Base-by-base conservation (phyloP, 83 land plant genomes). In the Picea mariana region DNA sequence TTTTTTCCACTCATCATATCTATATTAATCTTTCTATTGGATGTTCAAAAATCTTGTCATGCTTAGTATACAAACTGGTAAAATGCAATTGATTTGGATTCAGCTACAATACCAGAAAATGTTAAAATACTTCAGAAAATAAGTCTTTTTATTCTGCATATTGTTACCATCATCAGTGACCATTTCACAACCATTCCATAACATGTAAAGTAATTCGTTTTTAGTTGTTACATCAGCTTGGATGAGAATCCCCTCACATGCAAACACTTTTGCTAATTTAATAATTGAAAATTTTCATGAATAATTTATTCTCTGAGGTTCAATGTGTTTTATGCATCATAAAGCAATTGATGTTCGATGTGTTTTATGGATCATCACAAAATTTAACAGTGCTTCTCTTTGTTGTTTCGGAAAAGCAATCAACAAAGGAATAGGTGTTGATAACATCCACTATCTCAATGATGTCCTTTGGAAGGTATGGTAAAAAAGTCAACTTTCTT, bases 401-500 rank as follows among this genome's bases (percentile, higher is more conserved):
- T 67, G 63, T 16, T 79, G 26, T 75, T 85, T 84, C 95, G 95
- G 98, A 87, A 89, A 84, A 81, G 81, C 85, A 67, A 88, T 92
- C 82, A 97, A 97, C 40, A 38, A 38, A 38, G 40, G 40, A 38
- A 38, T 38, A 38, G 40, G 40, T 38, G 40, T 38, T 38, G 99
- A 97, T 84, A 97, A 92, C 83, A 93, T 97, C 98, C 98, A 97
- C 78, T 97, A 97, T 83, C 96, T 97, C 66, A 97, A 97, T 82
- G 99, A 97, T 86, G 99, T 98, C 24, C 94, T 97, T 23, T 97
- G 99, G 40, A 38, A 38, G 40, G 40, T 38, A 38, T 38, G 40
- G 40, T 38, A 38, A 38, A 38, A 38, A 38, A 73, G 11, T 13
- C 47, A 4, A n/a, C 55, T 34, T 69, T 49, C 12, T 8, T 42